A percentile compares a stretch with the other conserved stretches of the same genome.
Evolutionary conservation across 2,329 filamentous ascomycete genomes (phyloP).

Genomic region (Cladophialophora bantiana): DNA sequence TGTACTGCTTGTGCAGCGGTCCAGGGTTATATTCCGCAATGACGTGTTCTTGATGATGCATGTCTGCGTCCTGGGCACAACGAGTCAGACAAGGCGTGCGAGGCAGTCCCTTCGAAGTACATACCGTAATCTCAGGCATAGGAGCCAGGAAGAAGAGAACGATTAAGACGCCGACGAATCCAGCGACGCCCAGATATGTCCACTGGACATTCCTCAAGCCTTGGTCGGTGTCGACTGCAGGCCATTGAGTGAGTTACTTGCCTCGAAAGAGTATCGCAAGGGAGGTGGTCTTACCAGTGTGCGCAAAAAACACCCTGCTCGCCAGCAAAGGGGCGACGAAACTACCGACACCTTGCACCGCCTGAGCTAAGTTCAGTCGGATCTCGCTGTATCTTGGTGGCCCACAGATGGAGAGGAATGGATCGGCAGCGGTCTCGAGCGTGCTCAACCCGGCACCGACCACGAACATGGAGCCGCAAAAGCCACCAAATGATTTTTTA

Average conservation of each 20-base stretch:
- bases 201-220: slow-evolving; percentile 67
- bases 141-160: slow-evolving; percentile 65
- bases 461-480: slow-evolving; percentile 65
- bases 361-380: slow-evolving; percentile 65
- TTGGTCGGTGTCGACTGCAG: slow-evolving; percentile 53
- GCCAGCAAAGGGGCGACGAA: slow-evolving; percentile 66
- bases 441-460: slow-evolving; percentile 61
- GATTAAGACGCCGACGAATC: slow-evolving; percentile 65
- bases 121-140: slow-evolving; percentile 62
- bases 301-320: slow-evolving; percentile 67
- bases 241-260: not conserved
- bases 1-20: slow-evolving; percentile 65
- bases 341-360: slow-evolving; percentile 65
- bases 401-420: slow-evolving; percentile 61
- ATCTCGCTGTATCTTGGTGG: slow-evolving; percentile 66
- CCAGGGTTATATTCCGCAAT: slow-evolving; percentile 45
- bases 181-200: slow-evolving; percentile 69
- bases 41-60: slow-evolving; percentile 60
- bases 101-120: not conserved
- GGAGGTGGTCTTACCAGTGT: slow-evolving; percentile 44
- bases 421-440: slow-evolving; percentile 67
- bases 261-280: not conserved
- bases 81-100: not conserved
- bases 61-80: slow-evolving; percentile 60
- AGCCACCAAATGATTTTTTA: slow-evolving; percentile 64